phyloP scores from a whole-genome alignment of 345 rosid genomes.

The Salix dunnii region DNA sequence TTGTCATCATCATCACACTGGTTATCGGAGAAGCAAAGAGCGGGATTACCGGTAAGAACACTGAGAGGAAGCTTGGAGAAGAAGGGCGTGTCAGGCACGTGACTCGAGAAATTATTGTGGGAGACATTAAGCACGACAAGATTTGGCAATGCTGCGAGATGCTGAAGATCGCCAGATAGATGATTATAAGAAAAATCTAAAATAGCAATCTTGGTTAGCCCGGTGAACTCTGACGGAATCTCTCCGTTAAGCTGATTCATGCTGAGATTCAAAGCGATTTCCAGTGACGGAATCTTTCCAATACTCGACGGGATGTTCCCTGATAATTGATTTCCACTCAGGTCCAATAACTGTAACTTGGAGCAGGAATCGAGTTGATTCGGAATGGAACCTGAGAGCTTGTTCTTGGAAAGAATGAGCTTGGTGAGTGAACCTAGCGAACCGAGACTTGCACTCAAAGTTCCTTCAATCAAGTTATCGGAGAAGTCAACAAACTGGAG shows the following conservation, averaged over 20 bases:
- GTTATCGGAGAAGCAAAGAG: constrained; percentile 54
- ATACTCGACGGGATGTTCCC: constrained; percentile 63
- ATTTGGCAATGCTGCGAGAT: constrained; percentile 60
- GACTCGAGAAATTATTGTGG: constrained; percentile 72
- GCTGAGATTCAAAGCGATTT: constrained; percentile 81
- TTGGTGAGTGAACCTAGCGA: constrained; percentile 60
- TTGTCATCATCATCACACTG: constrained; percentile 29
- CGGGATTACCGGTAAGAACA: constrained; percentile 59
- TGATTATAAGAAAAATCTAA: constrained; percentile 72
- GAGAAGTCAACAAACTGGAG: constrained; percentile 69
- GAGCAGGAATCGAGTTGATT: constrained; percentile 57
- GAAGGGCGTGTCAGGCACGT: constrained; percentile 72
- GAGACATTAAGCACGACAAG: constrained; percentile 86
- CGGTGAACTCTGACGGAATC: constrained; percentile 56
- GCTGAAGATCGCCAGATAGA: constrained; percentile 56
- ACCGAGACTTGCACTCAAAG: constrained; percentile 54
- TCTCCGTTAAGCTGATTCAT: constrained; percentile 55
- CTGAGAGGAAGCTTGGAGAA: constrained; percentile 74
- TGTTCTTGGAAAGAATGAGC: constrained; percentile 60
- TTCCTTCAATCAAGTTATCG: constrained; percentile 52
- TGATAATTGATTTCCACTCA: constrained; percentile 55
- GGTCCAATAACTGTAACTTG: constrained; percentile 69
- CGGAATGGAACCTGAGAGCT: constrained; percentile 64
- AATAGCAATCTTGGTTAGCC: constrained; percentile 57
- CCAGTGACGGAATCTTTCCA: constrained; percentile 63